These are phyloP conservation scores for Neocatenulostroma microsporum DNA, from an alignment of 2,329 filamentous ascomycete genomes.

Conservation along the genomic window DNA sequence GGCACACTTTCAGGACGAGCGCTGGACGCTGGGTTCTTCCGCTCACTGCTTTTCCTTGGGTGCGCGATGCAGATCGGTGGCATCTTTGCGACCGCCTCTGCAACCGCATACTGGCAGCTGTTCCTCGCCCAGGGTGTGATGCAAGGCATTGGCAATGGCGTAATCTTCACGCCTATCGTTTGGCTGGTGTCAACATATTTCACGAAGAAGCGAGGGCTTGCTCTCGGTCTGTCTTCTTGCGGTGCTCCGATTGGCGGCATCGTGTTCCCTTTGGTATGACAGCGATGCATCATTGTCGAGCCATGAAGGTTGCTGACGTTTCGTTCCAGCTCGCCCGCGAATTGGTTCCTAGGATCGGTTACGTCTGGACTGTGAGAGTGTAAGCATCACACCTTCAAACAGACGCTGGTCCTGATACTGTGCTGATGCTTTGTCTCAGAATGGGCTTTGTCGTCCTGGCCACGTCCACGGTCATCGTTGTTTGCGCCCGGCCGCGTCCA, in stretches of 20 bases:
- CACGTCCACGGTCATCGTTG: slow-evolving; percentile 23
- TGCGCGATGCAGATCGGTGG: slow-evolving; percentile 36
- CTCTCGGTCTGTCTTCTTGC: slow-evolving; percentile 43
- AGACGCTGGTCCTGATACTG: no score
- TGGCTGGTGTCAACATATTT: slow-evolving; percentile 62
- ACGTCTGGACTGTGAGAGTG: no score
- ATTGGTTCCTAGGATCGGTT: no score
- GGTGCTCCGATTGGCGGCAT: not conserved
- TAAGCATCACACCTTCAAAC: no score
- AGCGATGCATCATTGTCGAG: no score
- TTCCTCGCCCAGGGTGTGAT: slow-evolving; percentile 47
- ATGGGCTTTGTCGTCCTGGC: slow-evolving; percentile 42
- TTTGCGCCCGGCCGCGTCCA: slow-evolving; percentile 30
- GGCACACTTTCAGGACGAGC: slow-evolving; percentile 46
- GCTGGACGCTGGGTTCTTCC: slow-evolving; percentile 46
- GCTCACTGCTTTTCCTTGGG: slow-evolving; percentile 37
- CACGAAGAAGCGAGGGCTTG: slow-evolving; percentile 46
- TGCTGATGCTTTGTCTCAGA: no score
- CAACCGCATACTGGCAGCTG: slow-evolving; percentile 45
- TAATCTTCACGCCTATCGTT: slow-evolving; percentile 57
- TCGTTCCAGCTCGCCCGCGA: no score
- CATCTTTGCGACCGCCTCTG: slow-evolving; percentile 47
- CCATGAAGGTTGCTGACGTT: no score
- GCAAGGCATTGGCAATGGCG: slow-evolving; percentile 51
- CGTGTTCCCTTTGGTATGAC: no score